Base-by-base conservation (phyloP, 305 asterid genomes). In the Nicotiana rustica region DNA sequence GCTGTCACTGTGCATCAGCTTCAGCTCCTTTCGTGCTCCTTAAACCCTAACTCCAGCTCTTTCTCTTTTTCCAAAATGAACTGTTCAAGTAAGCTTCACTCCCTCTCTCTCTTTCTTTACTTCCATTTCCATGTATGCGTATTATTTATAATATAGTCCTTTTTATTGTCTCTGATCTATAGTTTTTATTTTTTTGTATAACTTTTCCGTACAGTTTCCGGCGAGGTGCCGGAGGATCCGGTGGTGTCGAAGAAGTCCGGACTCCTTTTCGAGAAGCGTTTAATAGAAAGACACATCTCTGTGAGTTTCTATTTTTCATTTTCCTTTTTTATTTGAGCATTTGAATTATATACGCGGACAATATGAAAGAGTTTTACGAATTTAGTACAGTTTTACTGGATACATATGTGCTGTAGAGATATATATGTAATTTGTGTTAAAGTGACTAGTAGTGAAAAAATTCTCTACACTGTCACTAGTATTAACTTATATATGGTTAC, bases 141-240 rank as follows among this genome's bases (percentile, higher is more conserved):
- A 33, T 67, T 33, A n/a, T 67, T 41, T 13, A 17, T 47, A 35
- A 31, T 41, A 31, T 35, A 80, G 8, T 67, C 41, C 10, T 36
- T 21, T 25, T 56, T 77, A n/a, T 78, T 70, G 69, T 80, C 83
- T 79, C 88, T 86, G 87, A 88, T 82, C 56, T 84, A 62, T 47
- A 35, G 52, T 10, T 49, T 14, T 55, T 14, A 9, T 83, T 77
- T 61, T 21, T 64, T 75, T 44, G 36, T 75, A 47, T 73, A 59
- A 76, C 1, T 44, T 61, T 25, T 13, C 41, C 14, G 21, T 84
- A n/a, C 90, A 96, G 99, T 95, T 91, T 95, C 98, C 85, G 99
- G 99, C 85, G 99, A 96, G 92, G 98, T 93, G 87, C 99, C 99
- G 91, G 98, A 91, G 90, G 98, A 96, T 77, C 97, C 99, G 35